Conservation (phyloP, 495 filamentous ascomycete species). For the Parathielavia appendiculata region DNA sequence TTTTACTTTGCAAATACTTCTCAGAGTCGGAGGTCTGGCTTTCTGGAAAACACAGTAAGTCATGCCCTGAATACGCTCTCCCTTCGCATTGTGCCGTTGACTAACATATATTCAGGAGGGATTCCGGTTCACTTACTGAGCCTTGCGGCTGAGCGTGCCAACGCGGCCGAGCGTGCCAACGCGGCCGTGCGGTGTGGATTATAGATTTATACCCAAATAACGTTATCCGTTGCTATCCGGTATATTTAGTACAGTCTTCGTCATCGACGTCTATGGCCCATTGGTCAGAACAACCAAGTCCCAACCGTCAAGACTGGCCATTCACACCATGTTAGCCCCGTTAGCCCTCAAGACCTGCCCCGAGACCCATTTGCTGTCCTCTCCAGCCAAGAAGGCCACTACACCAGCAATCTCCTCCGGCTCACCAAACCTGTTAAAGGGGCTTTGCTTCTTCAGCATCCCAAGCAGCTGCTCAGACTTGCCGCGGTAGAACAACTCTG, state of each 20-base stretch:
- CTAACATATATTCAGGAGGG: slow-evolving; percentile 16
- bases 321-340: slow-evolving; percentile 45
- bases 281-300: background rate
- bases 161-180: background rate
- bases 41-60: slow-evolving; percentile 26
- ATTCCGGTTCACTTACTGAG: slow-evolving; percentile 23
- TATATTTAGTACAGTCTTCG: no score
- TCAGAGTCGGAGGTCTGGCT: background rate
- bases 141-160: background rate
- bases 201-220: background rate
- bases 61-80: background rate
- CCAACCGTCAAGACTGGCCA: background rate
- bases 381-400: slow-evolving; percentile 49
- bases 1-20: slow-evolving; percentile 57
- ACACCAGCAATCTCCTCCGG: slow-evolving; percentile 59
- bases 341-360: slow-evolving; percentile 62
- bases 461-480: slow-evolving; percentile 57
- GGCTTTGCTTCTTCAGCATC: slow-evolving; percentile 47
- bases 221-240: background rate
- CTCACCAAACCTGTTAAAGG: slow-evolving; percentile 51
- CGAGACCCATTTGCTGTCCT: slow-evolving; percentile 54
- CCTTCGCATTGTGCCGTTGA: background rate
- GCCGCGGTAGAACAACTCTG: slow-evolving; percentile 60
- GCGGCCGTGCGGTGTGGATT: background rate
- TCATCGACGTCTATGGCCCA: background rate